These are phyloP conservation scores for Quercus agrifolia DNA, from an alignment of 306 rosid genomes.

Conservation along the genomic window DNA sequence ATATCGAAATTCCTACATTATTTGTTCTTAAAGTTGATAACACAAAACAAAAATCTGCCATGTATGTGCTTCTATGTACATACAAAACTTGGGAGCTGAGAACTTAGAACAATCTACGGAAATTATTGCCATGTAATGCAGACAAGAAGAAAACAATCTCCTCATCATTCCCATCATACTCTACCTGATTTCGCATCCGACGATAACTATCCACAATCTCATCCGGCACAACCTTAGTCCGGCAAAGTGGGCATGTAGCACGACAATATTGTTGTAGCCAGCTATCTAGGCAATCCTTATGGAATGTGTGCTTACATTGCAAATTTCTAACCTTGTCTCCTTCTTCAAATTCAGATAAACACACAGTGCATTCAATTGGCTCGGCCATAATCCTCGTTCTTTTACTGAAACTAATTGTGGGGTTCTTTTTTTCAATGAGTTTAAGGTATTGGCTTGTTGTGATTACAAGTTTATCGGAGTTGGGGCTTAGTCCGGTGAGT, in stretches of 20 bases:
- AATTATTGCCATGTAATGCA: slow-evolving; percentile 52
- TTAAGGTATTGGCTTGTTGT: slow-evolving; percentile 61
- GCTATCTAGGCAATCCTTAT: slow-evolving; percentile 71
- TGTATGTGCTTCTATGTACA: not conserved
- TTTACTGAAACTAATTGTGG: slow-evolving; percentile 40
- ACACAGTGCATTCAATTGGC: slow-evolving; percentile 60
- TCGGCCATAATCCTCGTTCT: not conserved
- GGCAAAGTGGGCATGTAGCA: slow-evolving; percentile 92
- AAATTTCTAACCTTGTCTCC: slow-evolving; percentile 68
- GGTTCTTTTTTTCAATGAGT: slow-evolving; percentile 68
- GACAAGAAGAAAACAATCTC: slow-evolving; percentile 55
- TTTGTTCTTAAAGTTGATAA: not conserved
- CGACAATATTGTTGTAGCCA: slow-evolving; percentile 64
- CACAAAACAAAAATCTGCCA: not conserved
- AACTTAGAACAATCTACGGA: slow-evolving; percentile 46
- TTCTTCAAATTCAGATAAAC: slow-evolving; percentile 72
- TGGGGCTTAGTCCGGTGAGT: slow-evolving; percentile 35
- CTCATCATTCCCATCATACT: slow-evolving; percentile 48
- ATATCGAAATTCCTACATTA: not conserved
- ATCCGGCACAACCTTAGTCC: slow-evolving; percentile 71
- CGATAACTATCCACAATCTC: slow-evolving; percentile 52
- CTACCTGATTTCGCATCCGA: slow-evolving; percentile 55
- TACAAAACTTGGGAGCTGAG: not conserved
- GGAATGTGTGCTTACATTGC: slow-evolving; percentile 76
- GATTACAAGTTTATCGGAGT: slow-evolving; percentile 39